Conservation (phyloP, 768 basidiomycete genomes). For the Termitomyces sp. region DNA sequence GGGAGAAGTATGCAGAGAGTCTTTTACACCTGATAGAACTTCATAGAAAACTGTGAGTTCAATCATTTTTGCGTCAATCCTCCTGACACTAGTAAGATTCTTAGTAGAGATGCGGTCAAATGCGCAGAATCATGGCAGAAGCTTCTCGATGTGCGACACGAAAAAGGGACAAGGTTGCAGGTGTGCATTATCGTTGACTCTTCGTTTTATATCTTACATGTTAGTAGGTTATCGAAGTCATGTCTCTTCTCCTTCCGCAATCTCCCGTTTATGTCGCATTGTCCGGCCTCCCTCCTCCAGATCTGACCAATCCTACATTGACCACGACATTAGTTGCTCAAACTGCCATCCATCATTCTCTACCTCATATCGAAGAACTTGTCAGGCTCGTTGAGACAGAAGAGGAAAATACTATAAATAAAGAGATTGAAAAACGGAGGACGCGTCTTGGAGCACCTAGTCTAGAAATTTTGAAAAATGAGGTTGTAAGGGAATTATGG, state of each 20-base stretch:
- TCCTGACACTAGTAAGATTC: background rate
- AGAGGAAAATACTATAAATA: conserved; percentile 55
- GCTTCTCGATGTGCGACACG: conserved; percentile 57
- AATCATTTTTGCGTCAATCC: background rate
- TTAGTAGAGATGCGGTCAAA: conserved; percentile 71
- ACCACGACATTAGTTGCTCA: conserved; percentile 59
- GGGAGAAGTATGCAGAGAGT: conserved; percentile 53
- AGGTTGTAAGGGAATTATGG: conserved; percentile 68
- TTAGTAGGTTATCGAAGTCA: conserved; percentile 58
- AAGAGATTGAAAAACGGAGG: conserved; percentile 75
- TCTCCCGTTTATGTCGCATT: conserved; percentile 64
- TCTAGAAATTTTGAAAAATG: conserved; percentile 54
- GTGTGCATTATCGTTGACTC: conserved; percentile 13
- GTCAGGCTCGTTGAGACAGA: conserved; percentile 57
- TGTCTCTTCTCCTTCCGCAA: conserved; percentile 71
- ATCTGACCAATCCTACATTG: conserved; percentile 68
- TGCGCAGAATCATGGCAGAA: conserved; percentile 83
- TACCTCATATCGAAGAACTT: conserved; percentile 73
- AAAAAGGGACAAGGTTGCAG: conserved; percentile 57
- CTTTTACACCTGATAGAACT: conserved; percentile 57
- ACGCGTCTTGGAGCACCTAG: conserved; percentile 69
- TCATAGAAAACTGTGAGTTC: conserved; percentile 54
- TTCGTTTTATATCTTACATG: conserved; percentile 6
- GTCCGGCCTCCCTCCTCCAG: conserved; percentile 65
- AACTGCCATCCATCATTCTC: conserved; percentile 61